Evolutionary conservation across 2,329 filamentous ascomycete species (phyloP).

Genomic region (Cryphonectria japonica): DNA sequence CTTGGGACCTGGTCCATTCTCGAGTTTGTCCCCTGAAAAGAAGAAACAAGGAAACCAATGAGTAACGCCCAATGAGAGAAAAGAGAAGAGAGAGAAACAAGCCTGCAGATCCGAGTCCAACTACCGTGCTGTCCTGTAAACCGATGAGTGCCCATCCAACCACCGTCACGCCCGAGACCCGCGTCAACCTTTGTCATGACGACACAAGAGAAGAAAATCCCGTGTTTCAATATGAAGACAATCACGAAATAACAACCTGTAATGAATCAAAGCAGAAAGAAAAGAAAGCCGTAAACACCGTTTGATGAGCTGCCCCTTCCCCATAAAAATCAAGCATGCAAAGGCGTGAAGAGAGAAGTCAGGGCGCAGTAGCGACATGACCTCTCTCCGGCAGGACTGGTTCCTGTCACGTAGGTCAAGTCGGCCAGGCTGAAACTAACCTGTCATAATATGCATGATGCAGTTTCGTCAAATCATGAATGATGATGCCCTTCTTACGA

Average conservation of each 20-base stretch:
- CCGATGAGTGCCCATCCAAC: not conserved
- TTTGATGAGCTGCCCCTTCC: conserved; percentile 5
- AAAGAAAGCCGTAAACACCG: conserved; percentile 7
- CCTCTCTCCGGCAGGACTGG: conserved; percentile 1
- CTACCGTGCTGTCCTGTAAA: conserved; percentile 8
- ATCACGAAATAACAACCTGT: conserved; percentile 14
- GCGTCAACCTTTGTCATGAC: not conserved
- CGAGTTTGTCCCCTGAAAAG: conserved; percentile 7
- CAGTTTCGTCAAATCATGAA: conserved; percentile 39
- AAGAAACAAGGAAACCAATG: not conserved
- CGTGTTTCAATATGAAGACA: not conserved
- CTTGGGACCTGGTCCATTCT: conserved; percentile 19
- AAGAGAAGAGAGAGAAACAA: not conserved
- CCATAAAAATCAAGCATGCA: not conserved
- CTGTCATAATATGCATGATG: conserved; percentile 14
- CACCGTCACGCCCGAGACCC: conserved; percentile 3
- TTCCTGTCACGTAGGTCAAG: not conserved
- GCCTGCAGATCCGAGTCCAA: conserved; percentile 1
- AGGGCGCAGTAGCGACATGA: not conserved
- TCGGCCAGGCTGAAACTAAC: not conserved
- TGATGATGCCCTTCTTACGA: conserved; percentile 38
- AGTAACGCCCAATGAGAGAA: not conserved
- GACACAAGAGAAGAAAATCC: not conserved
- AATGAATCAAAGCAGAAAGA: not conserved
- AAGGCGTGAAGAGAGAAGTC: conserved; percentile 3